Evolutionary conservation across 345 rosid species (phyloP), one percentile per base, ranked within the genome.

Genomic region (Boechera stricta): DNA sequence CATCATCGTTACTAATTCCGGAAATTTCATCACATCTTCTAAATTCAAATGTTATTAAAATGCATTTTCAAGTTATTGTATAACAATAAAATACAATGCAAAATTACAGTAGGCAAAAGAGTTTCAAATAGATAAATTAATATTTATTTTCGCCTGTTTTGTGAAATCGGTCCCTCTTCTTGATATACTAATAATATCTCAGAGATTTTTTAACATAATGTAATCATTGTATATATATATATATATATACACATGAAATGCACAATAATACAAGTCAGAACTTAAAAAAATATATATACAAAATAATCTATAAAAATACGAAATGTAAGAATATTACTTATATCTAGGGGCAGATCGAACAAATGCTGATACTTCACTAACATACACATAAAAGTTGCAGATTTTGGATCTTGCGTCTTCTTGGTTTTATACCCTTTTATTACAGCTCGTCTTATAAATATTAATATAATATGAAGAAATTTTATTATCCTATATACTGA

Each of bases 351-450:
- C 28, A 58, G 54, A 72, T 78, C 68, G 73, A 78, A 72, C 73
- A 78, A 78, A 49, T 72, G 77, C 73, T 77, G 60, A 70, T 55
- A 55, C 54, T 71, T 77, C 80, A 47, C 76, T 77, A 77, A 77
- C 72, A 71, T 77, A 72, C 77, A 72, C 72, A 65, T 72, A 59
- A 65, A 77, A 77, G 73, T 71, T 71, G 77, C 81, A 77, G 73
- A 78, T 78, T 71, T 78, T 58, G 77, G 81, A 78, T 78, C 77
- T 72, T 78, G 81, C 73, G 81, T 78, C 71, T 48, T 78, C 81
- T 78, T 65, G 81, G 73, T 71, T 78, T 78, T 65, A 78, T 65
- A 78, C 36, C 44, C 44, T 54, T 70, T 44, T 63, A 11, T 69
- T 32, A 76, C 39, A 51, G 13, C 74, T 39, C 21, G 18, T 56